phyloP scores from a whole-genome alignment of 148 eudicot species.

The Spergularia bocconei region DNA sequence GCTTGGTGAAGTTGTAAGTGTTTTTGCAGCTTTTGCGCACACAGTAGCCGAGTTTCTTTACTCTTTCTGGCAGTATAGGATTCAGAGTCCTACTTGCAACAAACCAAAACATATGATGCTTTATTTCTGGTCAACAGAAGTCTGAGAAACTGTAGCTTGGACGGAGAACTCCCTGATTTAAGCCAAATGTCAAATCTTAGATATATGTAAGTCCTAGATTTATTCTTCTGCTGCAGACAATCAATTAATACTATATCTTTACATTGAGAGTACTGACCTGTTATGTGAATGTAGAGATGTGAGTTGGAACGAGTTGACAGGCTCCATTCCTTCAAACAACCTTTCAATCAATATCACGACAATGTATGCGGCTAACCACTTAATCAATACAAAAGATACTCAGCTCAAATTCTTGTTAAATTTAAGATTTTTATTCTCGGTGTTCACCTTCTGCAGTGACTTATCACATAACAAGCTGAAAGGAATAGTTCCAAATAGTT shows the following conservation, averaged over 20 bases:
- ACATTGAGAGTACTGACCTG: slow-evolving; percentile 9
- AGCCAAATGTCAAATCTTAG: slow-evolving; percentile 50
- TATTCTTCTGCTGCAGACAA: background rate
- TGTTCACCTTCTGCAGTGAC: slow-evolving; percentile 34
- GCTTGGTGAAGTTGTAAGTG: slow-evolving; percentile 66
- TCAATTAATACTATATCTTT: background rate
- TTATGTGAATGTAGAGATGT: slow-evolving; percentile 56
- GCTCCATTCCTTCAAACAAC: slow-evolving; percentile 57
- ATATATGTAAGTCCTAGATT: slow-evolving; percentile 54
- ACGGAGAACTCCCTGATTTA: slow-evolving; percentile 72
- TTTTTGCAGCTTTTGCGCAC: slow-evolving; percentile 6
- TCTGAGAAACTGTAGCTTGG: slow-evolving; percentile 75
- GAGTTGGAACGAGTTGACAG: slow-evolving; percentile 63
- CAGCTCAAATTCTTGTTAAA: background rate
- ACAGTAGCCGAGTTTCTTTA: background rate
- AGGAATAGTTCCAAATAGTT: slow-evolving; percentile 65
- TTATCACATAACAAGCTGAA: slow-evolving; percentile 65
- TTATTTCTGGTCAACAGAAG: slow-evolving; percentile 53
- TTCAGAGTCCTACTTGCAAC: background rate
- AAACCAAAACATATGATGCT: slow-evolving; percentile 1
- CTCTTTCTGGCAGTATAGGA: too few relatives aligned
- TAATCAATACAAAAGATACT: background rate
- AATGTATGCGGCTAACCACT: slow-evolving; percentile 43
- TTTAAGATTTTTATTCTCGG: background rate
- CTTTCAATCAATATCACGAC: slow-evolving; percentile 64